Conservation (phyloP, 2,329 filamentous ascomycete species). For the Paracamarosporium sp. region DNA sequence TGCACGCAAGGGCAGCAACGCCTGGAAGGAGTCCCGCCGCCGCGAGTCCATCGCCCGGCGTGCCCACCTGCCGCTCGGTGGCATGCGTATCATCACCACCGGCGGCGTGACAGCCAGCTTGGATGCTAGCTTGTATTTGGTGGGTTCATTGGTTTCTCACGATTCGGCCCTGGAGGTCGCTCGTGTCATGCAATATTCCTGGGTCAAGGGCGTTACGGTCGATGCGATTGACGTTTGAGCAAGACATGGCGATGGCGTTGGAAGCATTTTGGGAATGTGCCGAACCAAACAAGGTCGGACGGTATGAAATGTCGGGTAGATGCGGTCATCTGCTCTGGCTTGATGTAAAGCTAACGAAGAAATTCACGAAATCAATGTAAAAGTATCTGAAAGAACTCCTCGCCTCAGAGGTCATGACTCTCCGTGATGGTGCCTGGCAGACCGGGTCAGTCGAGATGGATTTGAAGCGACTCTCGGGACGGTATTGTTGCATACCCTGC, state of each 20-base stretch:
- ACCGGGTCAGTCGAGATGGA: not conserved
- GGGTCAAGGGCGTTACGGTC: constrained; percentile 85
- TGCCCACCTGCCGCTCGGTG: constrained; percentile 74
- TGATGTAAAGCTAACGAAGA: constrained; percentile 34
- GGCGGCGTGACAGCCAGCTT: constrained; percentile 81
- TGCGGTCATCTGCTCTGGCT: constrained; percentile 35
- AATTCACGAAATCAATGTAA: constrained; percentile 22
- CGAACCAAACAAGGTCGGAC: constrained; percentile 1
- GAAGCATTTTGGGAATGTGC: constrained; percentile 9
- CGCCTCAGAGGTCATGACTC: not conserved
- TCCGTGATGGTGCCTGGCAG: not conserved
- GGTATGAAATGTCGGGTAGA: constrained; percentile 27
- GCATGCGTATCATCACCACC: constrained; percentile 76
- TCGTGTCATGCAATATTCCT: constrained; percentile 78
- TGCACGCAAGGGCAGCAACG: constrained; percentile 80
- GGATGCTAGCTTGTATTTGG: constrained; percentile 84
- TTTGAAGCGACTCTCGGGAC: not conserved
- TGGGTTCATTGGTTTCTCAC: constrained; percentile 81
- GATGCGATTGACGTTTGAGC: constrained; percentile 81
- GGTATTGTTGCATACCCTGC: not conserved
- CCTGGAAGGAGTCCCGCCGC: constrained; percentile 77
- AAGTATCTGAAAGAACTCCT: not conserved
- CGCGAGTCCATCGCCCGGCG: constrained; percentile 83
- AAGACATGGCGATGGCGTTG: constrained; percentile 33
- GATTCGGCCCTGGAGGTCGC: constrained; percentile 78